A percentile compares a stretch with the other conserved stretches of the same genome.
These are phyloP conservation scores for Suillus americanus DNA, from an alignment of 768 basidiomycete genomes.

Conservation along the genomic window DNA sequence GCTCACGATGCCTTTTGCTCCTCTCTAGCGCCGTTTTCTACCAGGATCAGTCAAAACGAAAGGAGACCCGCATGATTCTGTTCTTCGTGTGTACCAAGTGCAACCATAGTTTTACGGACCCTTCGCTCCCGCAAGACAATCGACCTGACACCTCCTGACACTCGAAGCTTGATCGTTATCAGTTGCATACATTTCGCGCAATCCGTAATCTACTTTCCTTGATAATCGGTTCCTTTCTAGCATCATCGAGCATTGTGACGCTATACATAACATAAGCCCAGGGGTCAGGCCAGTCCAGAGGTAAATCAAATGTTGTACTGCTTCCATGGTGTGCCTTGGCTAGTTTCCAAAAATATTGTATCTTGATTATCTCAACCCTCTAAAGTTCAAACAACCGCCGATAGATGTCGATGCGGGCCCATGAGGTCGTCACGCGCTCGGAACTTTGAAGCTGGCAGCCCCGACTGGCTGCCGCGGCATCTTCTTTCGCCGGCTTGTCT, in stretches of 20 bases:
- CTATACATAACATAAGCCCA: neutral
- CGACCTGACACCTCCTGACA: constrained; percentile 33
- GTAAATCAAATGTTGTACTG: neutral
- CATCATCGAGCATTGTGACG: neutral
- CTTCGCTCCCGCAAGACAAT: constrained; percentile 51
- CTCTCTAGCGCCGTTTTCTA: constrained; percentile 82
- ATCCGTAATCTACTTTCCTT: neutral
- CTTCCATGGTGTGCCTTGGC: neutral
- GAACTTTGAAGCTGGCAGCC: neutral
- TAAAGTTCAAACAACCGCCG: neutral
- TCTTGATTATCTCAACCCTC: neutral
- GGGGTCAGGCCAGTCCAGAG: neutral
- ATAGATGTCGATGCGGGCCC: neutral
- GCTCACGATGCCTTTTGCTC: constrained; percentile 9
- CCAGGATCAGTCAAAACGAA: constrained; percentile 96
- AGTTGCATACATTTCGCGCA: neutral
- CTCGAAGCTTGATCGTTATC: constrained; percentile 11
- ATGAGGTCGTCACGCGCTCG: neutral
- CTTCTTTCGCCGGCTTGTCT: neutral
- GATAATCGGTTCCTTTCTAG: neutral
- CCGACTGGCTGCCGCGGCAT: neutral
- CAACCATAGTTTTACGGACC: constrained; percentile 73
- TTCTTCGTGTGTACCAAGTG: constrained; percentile 90
- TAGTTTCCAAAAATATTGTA: neutral
- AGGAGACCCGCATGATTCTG: constrained; percentile 92